phyloP scores from a whole-genome alignment of 495 filamentous ascomycete genomes.

The Eremomyces bilateralis region DNA sequence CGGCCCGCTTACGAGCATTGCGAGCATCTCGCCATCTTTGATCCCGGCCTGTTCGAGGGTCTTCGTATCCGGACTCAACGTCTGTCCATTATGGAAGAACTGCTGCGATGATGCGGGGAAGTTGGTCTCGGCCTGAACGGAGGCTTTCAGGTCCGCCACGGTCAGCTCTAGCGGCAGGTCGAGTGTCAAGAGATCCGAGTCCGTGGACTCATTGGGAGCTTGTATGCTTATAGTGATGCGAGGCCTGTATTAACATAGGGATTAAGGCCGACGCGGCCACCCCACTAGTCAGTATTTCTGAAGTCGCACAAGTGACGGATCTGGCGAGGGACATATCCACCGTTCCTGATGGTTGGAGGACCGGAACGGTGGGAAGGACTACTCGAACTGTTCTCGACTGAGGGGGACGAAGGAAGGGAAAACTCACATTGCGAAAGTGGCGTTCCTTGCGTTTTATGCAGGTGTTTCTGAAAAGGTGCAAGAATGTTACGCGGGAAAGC shows the following conservation, averaged over 20 bases:
- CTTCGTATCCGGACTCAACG: slow-evolving; percentile 52
- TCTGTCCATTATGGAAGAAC: slow-evolving; percentile 75
- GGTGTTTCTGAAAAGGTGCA: slow-evolving; percentile 9
- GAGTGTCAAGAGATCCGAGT: slow-evolving; percentile 61
- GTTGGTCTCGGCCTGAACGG: slow-evolving; percentile 44
- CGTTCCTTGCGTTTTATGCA: slow-evolving; percentile 13
- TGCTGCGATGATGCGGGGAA: slow-evolving; percentile 38
- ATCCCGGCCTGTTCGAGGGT: slow-evolving; percentile 69
- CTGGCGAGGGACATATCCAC: too few species aligned
- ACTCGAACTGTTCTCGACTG: background rate
- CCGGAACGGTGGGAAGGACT: too few species aligned
- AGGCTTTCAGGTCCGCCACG: slow-evolving; percentile 66
- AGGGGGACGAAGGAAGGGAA: background rate
- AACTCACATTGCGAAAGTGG: slow-evolving; percentile 7
- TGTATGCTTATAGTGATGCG: slow-evolving; percentile 75
- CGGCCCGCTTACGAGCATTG: slow-evolving; percentile 37
- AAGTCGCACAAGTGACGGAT: too few species aligned
- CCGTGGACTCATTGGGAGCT: slow-evolving; percentile 38
- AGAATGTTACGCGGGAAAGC: slow-evolving; percentile 8
- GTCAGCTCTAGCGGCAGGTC: slow-evolving; percentile 71
- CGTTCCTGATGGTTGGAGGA: too few species aligned
- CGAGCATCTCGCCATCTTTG: slow-evolving; percentile 79
- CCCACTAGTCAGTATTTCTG: too few species aligned
- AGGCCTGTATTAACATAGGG: slow-evolving; percentile 23
- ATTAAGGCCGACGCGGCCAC: too few species aligned